Conservation (phyloP, 805 yeast genomes). For the Phaffomyces thermotolerans region DNA sequence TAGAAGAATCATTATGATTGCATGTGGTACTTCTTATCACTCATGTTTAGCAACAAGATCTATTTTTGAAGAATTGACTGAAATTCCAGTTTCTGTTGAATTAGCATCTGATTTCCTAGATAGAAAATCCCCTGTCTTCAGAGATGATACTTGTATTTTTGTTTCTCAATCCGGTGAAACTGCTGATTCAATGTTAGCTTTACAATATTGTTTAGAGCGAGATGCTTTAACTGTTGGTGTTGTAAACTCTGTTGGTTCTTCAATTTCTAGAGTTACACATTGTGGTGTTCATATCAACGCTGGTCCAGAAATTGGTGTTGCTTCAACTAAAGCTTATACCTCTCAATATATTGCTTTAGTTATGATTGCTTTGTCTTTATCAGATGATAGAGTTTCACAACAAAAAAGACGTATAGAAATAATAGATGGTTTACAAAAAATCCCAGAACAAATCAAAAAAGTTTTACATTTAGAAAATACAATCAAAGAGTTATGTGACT, state of each 20-base stretch:
- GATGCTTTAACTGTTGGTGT: slow-evolving; percentile 98
- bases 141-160: slow-evolving; percentile 96
- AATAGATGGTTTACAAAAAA: slow-evolving; percentile 73
- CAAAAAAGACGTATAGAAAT: slow-evolving; percentile 73
- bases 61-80: slow-evolving; percentile 92
- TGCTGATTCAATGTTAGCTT: slow-evolving; percentile 92
- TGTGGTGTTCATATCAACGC: slow-evolving; percentile 99
- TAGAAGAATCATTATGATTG: slow-evolving; percentile 94
- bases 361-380: slow-evolving; percentile 91
- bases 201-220: slow-evolving; percentile 91
- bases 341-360: slow-evolving; percentile 96
- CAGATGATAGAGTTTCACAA: slow-evolving; percentile 83
- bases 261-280: slow-evolving; percentile 93
- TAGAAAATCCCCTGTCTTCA: slow-evolving; percentile 91
- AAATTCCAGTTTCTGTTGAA: slow-evolving; percentile 88
- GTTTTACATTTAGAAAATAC: slow-evolving; percentile 67
- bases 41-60: slow-evolving; percentile 97
- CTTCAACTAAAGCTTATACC: slow-evolving; percentile 97
- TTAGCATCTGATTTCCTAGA: slow-evolving; percentile 93
- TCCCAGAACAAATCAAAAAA: slow-evolving; percentile 78
- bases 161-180: slow-evolving; percentile 99
- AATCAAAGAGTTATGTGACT: slow-evolving; percentile 70
- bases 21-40: slow-evolving; percentile 98
- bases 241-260: slow-evolving; percentile 95
- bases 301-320: slow-evolving; percentile 99